Evolutionary conservation across 495 filamentous ascomycete species (phyloP), one percentile per base, ranked within the genome.

Genomic region (Podospora pseudocomata): DNA sequence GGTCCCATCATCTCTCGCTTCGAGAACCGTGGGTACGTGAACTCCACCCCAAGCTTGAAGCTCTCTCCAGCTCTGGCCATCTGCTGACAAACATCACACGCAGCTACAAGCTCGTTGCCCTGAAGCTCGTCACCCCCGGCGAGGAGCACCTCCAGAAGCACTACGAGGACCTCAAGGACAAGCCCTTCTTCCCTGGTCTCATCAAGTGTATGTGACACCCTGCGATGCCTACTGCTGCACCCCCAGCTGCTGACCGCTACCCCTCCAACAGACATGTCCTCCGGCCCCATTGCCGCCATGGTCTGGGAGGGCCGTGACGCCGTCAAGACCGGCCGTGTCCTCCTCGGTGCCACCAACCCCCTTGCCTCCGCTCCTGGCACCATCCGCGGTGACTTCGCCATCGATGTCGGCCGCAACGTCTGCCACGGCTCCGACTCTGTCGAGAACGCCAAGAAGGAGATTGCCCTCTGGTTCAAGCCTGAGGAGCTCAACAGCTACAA

Each of bases 381-480:
- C 83, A 98, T 98, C 85, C 92, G 95, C 85, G 94, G 94, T 81
- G 91, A 83, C 76, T 81, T 69, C 68, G 79, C 79, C 71, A 80
- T 86, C 61, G 92, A 94, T 77, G 91, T 95, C 76, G 95, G 95
- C 84, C 93, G 95, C 79, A 99, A 99, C 87, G 92, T 99, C 83
- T 97, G 95, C 89, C 95, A 99, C 88, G 95, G 95, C 79, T 97
- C 93, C 82, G 95, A 99, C 88, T 88, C 86, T 82, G 94, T 98
- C 82, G 95, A 98, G 88, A 95, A 85, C 84, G 95, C 95, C 82
- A 88, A 98, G 90, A 97, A 97, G 91, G 95, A 99, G 87, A 99
- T 99, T 79, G 90, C 87, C 73, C 90, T 97, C 77, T 99, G 95
- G 95, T 99, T 99, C 91, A 84, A 87, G 79, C 81, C 89, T 73